Evolutionary conservation across 2,329 filamentous ascomycete genomes (phyloP).

Genomic region (Fusarium stilboides): DNA sequence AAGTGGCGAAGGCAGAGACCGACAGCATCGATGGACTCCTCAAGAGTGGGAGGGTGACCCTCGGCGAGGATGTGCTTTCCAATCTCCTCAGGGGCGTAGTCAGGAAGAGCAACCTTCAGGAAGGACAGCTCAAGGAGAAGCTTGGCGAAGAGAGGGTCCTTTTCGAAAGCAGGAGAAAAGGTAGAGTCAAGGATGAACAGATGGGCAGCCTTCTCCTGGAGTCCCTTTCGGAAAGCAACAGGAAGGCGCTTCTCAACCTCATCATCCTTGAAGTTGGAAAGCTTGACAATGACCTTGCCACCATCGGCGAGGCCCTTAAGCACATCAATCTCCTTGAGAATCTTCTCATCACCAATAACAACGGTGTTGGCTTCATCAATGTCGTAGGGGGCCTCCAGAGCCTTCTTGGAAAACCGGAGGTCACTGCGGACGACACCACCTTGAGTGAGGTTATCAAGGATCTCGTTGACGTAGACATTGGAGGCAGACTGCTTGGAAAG

Average conservation of each 20-base stretch:
- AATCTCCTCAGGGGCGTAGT: conserved; percentile 72
- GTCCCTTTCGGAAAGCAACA: conserved; percentile 75
- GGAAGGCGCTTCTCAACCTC: conserved; percentile 91
- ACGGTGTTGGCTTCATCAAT: conserved; percentile 84
- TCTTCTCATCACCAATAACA: conserved; percentile 83
- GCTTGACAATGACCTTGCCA: conserved; percentile 81
- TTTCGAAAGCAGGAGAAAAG: conserved; percentile 76
- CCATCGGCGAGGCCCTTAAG: conserved; percentile 78
- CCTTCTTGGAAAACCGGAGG: conserved; percentile 85
- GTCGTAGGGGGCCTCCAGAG: conserved; percentile 87
- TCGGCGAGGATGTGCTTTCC: conserved; percentile 76
- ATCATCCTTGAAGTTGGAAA: conserved; percentile 86
- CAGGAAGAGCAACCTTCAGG: conserved; percentile 80
- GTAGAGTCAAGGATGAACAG: conserved; percentile 84
- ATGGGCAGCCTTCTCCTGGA: conserved; percentile 78
- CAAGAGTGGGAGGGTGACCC: conserved; percentile 64
- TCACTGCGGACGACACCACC: conserved; percentile 89
- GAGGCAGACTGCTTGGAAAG: conserved; percentile 80
- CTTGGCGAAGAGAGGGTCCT: conserved; percentile 74
- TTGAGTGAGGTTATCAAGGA: conserved; percentile 75
- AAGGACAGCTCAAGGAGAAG: conserved; percentile 86
- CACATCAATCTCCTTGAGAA: conserved; percentile 84
- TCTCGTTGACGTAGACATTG: conserved; percentile 74
- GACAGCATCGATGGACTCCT: conserved; percentile 76
- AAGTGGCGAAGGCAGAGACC: conserved; percentile 79